Conservation (phyloP, 257 asterid genomes). For the Nicotiana otophora region DNA sequence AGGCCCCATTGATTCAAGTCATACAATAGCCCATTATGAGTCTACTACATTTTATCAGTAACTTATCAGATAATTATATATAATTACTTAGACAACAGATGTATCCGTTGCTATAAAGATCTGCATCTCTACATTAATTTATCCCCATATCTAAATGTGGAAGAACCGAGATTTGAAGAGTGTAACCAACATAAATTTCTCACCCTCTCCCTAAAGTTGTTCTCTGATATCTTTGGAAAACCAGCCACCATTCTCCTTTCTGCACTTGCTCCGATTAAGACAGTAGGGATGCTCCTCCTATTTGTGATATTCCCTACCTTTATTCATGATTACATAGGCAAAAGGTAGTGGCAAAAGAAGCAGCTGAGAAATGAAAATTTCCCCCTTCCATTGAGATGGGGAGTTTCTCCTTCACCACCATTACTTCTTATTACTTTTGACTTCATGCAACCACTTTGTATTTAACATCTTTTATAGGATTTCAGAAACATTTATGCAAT, state of each 20-base stretch:
- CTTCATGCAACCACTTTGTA: not conserved
- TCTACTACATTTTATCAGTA: not conserved
- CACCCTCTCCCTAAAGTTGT: not conserved
- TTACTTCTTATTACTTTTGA: not conserved
- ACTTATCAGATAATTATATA: not conserved
- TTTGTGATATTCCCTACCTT: not conserved
- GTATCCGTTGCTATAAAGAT: not conserved
- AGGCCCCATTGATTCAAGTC: not conserved
- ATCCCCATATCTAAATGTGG: not conserved
- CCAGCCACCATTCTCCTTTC: not conserved
- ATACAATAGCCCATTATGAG: not conserved
- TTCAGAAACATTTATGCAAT: not conserved
- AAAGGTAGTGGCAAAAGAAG: slow-evolving; percentile 1
- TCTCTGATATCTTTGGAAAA: not conserved
- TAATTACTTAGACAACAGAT: not conserved
- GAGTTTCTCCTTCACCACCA: not conserved
- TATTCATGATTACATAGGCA: not conserved
- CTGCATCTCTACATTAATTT: not conserved
- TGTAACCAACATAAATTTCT: not conserved
- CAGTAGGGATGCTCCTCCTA: not conserved
- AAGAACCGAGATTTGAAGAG: not conserved
- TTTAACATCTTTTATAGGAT: not conserved
- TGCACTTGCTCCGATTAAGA: not conserved
- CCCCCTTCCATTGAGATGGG: not conserved
- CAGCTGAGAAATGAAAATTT: not conserved